phyloP scores from a whole-genome alignment of 768 basidiomycete genomes.

The Leucogyrophana mollusca region DNA sequence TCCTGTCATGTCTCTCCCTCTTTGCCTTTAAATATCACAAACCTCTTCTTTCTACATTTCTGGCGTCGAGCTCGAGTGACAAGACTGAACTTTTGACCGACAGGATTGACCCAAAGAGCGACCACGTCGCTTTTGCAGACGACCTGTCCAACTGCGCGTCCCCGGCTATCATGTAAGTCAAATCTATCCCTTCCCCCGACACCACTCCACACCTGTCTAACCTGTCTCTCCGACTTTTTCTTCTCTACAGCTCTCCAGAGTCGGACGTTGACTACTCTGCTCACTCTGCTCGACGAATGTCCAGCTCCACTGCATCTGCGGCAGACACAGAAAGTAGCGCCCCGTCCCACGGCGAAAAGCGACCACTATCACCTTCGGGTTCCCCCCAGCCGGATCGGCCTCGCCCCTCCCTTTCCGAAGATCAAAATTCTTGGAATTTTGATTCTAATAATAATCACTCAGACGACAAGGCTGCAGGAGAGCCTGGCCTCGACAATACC shows the following conservation, averaged over 20 bases:
- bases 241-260: constrained; percentile 35
- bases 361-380: constrained; percentile 50
- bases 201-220: constrained; percentile 11
- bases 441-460: constrained; percentile 17
- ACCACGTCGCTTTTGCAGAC: constrained; percentile 39
- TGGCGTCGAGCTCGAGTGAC: too few relatives aligned
- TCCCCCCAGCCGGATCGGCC: constrained; percentile 51
- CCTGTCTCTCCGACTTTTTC: constrained; percentile 11
- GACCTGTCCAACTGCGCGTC: constrained; percentile 48
- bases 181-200: constrained; percentile 9
- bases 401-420: constrained; percentile 32
- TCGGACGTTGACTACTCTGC: constrained; percentile 51
- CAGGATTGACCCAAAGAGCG: constrained; percentile 42
- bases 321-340: constrained; percentile 63
- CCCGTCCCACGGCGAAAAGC: constrained; percentile 62
- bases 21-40: constrained; percentile 13
- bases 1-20: constrained; percentile 16
- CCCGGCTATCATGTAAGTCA: constrained; percentile 45
- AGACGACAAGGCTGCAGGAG: constrained; percentile 40
- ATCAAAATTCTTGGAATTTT: constrained; percentile 24
- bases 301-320: constrained; percentile 67
- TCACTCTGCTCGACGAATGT: constrained; percentile 65
- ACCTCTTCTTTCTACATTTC: constrained; percentile 6
- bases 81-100: constrained; percentile 8
- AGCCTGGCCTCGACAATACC: constrained; percentile 40